These are phyloP conservation scores for Setaria viridis DNA, from an alignment of 202 grass and related monocot genomes.

Conservation along the genomic window DNA sequence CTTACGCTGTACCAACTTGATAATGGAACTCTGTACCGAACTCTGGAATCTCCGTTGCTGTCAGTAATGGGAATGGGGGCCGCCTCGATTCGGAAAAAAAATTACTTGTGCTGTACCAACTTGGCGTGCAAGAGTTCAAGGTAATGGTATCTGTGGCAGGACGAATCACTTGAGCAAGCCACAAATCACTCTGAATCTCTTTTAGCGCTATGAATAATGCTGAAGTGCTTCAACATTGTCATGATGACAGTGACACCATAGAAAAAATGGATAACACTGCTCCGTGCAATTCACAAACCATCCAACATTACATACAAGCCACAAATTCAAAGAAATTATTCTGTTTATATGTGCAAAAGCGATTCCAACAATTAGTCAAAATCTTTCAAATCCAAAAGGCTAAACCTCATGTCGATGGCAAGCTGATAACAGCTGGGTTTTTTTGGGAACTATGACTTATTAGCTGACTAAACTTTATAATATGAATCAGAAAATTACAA, in stretches of 20 bases:
- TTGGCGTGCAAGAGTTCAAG: no score
- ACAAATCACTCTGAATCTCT: not conserved
- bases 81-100: no score
- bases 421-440: slow-evolving; percentile 14
- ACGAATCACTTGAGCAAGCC: not conserved
- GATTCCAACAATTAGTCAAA: slow-evolving; percentile 35
- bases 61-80: no score
- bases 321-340: slow-evolving; percentile 15
- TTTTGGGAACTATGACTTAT: slow-evolving; percentile 24
- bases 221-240: slow-evolving; percentile 5
- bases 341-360: slow-evolving; percentile 26
- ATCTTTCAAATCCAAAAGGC: slow-evolving; percentile 14
- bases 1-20: no score
- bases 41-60: no score
- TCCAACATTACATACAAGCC: not conserved
- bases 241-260: no score
- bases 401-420: slow-evolving; percentile 6
- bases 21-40: no score
- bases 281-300: not conserved
- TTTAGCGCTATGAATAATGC: slow-evolving; percentile 8
- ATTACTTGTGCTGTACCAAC: no score
- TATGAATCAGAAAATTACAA: slow-evolving; percentile 45
- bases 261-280: not conserved
- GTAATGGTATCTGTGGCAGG: no score
- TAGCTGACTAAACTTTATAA: slow-evolving; percentile 37